These are phyloP conservation scores for Pseudogymnoascus sp. DNA, from an alignment of 2,329 filamentous ascomycete genomes.

Conservation along the genomic window DNA sequence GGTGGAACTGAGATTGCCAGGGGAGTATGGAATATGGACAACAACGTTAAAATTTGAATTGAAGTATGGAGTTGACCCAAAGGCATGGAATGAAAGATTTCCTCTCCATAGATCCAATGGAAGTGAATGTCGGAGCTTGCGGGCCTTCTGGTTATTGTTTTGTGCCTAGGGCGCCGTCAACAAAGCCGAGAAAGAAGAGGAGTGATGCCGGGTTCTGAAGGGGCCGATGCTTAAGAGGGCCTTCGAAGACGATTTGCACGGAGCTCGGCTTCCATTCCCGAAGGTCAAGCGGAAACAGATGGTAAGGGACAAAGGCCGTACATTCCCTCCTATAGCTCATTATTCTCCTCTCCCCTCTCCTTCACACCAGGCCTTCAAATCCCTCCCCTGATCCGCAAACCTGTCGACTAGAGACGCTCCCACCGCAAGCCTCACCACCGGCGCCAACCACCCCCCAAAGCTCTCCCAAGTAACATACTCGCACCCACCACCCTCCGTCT, in stretches of 20 bases:
- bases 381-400: conserved; percentile 33
- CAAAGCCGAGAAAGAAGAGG: background rate
- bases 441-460: conserved; percentile 34
- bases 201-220: background rate
- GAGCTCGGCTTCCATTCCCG: background rate
- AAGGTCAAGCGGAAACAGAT: background rate
- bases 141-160: too few species aligned
- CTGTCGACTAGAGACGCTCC: conserved; percentile 28
- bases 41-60: background rate
- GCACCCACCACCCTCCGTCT: conserved; percentile 31
- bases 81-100: background rate
- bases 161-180: background rate
- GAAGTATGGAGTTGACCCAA: background rate
- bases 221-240: background rate
- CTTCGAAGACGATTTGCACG: background rate
- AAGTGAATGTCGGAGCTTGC: background rate
- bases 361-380: conserved; percentile 30
- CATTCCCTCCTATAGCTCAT: background rate
- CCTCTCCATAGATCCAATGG: background rate
- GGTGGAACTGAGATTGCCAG: background rate
- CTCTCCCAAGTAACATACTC: conserved; percentile 39
- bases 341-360: conserved; percentile 10
- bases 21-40: background rate
- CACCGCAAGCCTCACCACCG: conserved; percentile 29
- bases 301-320: background rate